Evolutionary conservation across 371 early-diverging fungal genomes (phyloP).

Genomic region (Rhizopus microsporus): DNA sequence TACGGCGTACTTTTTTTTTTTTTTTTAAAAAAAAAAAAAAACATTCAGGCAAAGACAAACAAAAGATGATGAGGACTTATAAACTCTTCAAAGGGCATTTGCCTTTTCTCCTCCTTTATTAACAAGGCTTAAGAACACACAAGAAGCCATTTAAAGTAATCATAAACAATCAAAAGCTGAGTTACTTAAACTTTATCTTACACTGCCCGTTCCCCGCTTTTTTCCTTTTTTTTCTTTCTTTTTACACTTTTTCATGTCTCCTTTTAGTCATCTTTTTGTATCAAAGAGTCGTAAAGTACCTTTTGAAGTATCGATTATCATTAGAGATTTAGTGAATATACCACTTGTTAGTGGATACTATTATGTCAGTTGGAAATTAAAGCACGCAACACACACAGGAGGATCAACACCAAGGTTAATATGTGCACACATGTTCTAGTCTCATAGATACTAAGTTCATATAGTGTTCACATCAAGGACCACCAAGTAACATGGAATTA

Average conservation of each 20-base stretch:
- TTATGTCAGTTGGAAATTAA: constrained; percentile 65
- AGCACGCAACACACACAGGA: constrained; percentile 44
- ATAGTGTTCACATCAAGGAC: constrained; percentile 57
- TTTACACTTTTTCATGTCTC: constrained; percentile 7
- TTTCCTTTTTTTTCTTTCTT: background rate
- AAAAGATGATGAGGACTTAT: no score
- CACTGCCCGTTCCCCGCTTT: background rate
- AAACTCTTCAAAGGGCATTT: no score
- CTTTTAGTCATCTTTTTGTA: constrained; percentile 50
- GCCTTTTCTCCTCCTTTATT: no score
- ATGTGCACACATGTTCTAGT: background rate
- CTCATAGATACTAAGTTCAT: background rate
- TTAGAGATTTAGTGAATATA: constrained; percentile 65
- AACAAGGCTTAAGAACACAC: no score
- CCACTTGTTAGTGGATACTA: constrained; percentile 69
- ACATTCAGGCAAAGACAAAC: no score
- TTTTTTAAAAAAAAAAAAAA: no score
- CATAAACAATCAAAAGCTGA: no score
- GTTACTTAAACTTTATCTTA: no score
- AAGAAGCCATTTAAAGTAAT: no score
- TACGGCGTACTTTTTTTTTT: no score
- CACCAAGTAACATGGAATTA: constrained; percentile 56
- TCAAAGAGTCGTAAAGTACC: constrained; percentile 60
- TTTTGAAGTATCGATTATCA: constrained; percentile 48
- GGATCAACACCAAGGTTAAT: constrained; percentile 54